A percentile compares a stretch with the other conserved stretches of the same genome.
phyloP scores from a whole-genome alignment of 1,284 basidiomycete species.

The Crocinoboletus sp. region DNA sequence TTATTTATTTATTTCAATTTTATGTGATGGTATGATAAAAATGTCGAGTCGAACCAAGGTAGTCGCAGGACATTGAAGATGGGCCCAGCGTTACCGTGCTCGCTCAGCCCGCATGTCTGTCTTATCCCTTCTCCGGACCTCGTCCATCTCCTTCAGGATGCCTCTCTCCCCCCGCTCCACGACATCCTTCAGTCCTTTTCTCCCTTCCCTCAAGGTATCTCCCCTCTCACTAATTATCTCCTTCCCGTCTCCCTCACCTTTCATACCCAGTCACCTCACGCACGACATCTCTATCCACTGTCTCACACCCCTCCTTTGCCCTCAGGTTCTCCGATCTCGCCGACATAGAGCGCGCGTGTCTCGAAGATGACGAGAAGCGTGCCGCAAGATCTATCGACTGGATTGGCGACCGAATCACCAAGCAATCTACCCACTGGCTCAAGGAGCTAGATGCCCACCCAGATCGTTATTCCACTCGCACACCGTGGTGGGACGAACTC shows the following conservation, averaged over 20 bases:
- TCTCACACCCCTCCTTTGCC: constrained; percentile 65
- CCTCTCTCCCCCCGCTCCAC: constrained; percentile 60
- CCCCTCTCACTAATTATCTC: no score
- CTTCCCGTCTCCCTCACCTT: constrained; percentile 8
- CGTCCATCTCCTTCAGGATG: constrained; percentile 48
- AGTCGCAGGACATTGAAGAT: constrained; percentile 25
- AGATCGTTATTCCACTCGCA: constrained; percentile 41
- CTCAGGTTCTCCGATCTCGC: constrained; percentile 70
- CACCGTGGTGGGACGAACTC: constrained; percentile 84
- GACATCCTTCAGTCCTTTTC: constrained; percentile 78
- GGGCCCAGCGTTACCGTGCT: constrained; percentile 55
- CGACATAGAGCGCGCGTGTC: constrained; percentile 64
- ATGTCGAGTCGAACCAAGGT: no score
- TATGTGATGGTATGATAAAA: no score
- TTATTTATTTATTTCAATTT: no score
- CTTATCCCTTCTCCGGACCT: constrained; percentile 68
- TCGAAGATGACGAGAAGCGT: constrained; percentile 72
- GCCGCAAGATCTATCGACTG: constrained; percentile 74
- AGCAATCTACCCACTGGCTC: constrained; percentile 62
- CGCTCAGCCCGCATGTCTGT: constrained; percentile 75
- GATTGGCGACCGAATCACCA: constrained; percentile 65
- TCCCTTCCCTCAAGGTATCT: constrained; percentile 70
- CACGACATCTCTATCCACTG: constrained; percentile 63
- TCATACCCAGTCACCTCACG: constrained; percentile 62
- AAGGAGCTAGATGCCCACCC: constrained; percentile 46